Conservation (phyloP, 306 rosid genomes). For the Acacia crassicarpa region DNA sequence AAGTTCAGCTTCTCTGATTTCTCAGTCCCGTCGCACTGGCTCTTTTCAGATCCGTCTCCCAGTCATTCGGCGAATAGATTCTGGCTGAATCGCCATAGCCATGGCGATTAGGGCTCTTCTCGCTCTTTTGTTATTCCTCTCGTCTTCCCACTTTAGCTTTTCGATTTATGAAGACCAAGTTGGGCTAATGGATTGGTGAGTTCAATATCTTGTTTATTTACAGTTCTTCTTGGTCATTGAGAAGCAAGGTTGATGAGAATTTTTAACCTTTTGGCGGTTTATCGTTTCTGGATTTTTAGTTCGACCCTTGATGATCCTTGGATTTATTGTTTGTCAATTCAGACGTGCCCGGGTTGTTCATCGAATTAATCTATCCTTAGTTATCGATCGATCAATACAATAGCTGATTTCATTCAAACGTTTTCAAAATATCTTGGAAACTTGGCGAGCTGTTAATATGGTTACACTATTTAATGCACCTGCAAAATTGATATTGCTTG, state of each 20-base stretch:
- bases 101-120: slow-evolving; percentile 71
- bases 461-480: slow-evolving; percentile 6
- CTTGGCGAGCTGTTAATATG: background rate
- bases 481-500: background rate
- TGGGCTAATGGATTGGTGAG: slow-evolving; percentile 94
- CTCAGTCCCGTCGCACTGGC: background rate
- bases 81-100: slow-evolving; percentile 56
- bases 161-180: slow-evolving; percentile 94
- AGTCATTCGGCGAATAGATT: slow-evolving; percentile 11
- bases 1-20: background rate
- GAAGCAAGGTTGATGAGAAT: background rate
- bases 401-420: background rate
- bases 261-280: background rate
- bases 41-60: slow-evolving; percentile 51
- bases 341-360: background rate
- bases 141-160: slow-evolving; percentile 30
- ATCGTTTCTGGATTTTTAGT: background rate
- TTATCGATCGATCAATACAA: background rate
- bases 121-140: slow-evolving; percentile 40
- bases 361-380: background rate
- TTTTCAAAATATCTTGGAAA: background rate
- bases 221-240: slow-evolving; percentile 14
- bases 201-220: slow-evolving; percentile 25
- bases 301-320: background rate
- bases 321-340: background rate